These are phyloP conservation scores for Vicia faba DNA, from an alignment of 306 rosid genomes.

Conservation along the genomic window DNA sequence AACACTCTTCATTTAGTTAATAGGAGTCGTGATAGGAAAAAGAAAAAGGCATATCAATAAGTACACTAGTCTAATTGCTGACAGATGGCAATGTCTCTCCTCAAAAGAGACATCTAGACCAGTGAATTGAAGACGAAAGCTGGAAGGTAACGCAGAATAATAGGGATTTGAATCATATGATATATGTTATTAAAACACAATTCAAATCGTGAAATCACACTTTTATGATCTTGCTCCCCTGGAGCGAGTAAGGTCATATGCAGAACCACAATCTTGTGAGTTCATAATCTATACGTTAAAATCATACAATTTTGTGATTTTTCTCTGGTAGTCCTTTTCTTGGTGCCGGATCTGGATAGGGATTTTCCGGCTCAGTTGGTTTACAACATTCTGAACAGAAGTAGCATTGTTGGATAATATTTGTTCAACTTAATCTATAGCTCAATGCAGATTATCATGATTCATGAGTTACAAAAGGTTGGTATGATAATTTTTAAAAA, in stretches of 20 bases:
- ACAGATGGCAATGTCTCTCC: no score
- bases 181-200: not conserved
- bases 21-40: not conserved
- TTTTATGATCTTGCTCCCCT: not conserved
- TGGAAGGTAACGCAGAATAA: not conserved
- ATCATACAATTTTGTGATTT: not conserved
- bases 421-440: slow-evolving; percentile 11
- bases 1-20: not conserved
- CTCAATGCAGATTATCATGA: slow-evolving; percentile 14
- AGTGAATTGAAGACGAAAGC: not conserved
- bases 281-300: not conserved
- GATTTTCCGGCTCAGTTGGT: not conserved
- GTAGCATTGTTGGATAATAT: not conserved
- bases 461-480: slow-evolving; percentile 16
- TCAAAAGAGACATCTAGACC: no score
- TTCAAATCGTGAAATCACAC: not conserved
- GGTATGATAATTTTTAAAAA: not conserved
- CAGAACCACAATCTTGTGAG: not conserved
- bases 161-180: not conserved
- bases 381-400: not conserved
- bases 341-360: not conserved
- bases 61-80: slow-evolving; percentile 5
- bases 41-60: slow-evolving; percentile 1
- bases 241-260: not conserved
- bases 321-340: not conserved